Conservation (phyloP, 164 flowering plant genomes). For the Magnolia officinalis region DNA sequence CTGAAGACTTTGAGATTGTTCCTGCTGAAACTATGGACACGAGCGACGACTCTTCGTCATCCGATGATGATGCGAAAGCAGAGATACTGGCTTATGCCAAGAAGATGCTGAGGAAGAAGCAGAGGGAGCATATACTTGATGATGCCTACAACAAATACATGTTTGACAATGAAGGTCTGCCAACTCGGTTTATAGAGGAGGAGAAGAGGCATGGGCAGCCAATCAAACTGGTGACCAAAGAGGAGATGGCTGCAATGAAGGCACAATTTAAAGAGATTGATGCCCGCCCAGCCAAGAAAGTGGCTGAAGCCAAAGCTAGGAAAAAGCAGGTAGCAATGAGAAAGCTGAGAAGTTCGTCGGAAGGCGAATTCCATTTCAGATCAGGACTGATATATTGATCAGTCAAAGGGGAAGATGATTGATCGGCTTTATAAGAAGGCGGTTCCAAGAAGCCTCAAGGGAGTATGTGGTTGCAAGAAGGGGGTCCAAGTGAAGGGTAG, state of each 20-base stretch:
- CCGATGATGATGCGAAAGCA: conserved; percentile 55
- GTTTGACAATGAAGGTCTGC: conserved; percentile 78
- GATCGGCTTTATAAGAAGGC: conserved; percentile 79
- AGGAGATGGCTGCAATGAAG: conserved; percentile 73
- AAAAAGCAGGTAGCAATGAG: conserved; percentile 74
- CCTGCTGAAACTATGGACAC: conserved; percentile 83
- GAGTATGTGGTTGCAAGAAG: conserved; percentile 91
- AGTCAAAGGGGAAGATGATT: conserved; percentile 72
- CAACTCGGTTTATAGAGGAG: conserved; percentile 86
- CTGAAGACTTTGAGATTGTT: conserved; percentile 74
- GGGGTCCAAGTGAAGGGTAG: conserved; percentile 90
- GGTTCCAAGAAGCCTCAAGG: conserved; percentile 60
- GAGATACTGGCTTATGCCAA: conserved; percentile 81
- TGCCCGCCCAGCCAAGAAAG: conserved; percentile 93
- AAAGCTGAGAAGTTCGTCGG: conserved; percentile 65
- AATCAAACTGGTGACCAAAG: conserved; percentile 74
- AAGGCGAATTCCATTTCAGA: conserved; percentile 84
- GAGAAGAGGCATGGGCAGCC: conserved; percentile 64
- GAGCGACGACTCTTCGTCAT: conserved; percentile 55
- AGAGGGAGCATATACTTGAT: conserved; percentile 72
- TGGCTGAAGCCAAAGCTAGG: conserved; percentile 78
- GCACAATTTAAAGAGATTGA: conserved; percentile 86
- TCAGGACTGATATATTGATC: conserved; percentile 69
- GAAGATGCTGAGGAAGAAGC: conserved; percentile 86
- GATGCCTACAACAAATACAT: conserved; percentile 80